phyloP scores from a whole-genome alignment of 495 filamentous ascomycete species.

The Penicillium desertorum region DNA sequence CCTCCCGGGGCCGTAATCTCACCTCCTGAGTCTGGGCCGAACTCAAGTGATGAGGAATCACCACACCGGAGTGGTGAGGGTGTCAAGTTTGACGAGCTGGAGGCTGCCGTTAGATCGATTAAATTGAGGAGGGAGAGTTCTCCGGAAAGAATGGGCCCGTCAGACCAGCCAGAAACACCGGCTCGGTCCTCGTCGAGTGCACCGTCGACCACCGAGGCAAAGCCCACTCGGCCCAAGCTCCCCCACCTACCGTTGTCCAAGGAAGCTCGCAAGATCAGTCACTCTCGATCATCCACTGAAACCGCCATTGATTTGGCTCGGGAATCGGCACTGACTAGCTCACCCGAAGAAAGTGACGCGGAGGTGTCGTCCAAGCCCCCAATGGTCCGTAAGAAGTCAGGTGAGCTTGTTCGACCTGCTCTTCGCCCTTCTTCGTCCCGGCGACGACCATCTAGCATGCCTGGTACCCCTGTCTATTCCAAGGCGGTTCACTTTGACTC shows the following conservation, averaged over 20 bases:
- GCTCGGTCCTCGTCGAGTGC: slow-evolving; percentile 33
- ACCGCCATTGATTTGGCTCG: slow-evolving; percentile 55
- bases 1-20: slow-evolving; percentile 81
- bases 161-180: slow-evolving; percentile 38
- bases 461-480: slow-evolving; percentile 90
- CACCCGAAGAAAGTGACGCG: slow-evolving; percentile 63
- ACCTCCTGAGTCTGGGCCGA: slow-evolving; percentile 76
- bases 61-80: slow-evolving; percentile 54
- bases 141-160: slow-evolving; percentile 50
- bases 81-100: slow-evolving; percentile 71
- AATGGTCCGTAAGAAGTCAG: slow-evolving; percentile 97
- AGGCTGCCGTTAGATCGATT: slow-evolving; percentile 79
- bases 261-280: slow-evolving; percentile 67
- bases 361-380: slow-evolving; percentile 63
- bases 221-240: slow-evolving; percentile 14
- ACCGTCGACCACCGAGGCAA: slow-evolving; percentile 9
- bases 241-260: slow-evolving; percentile 46
- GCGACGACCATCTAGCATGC: slow-evolving; percentile 91
- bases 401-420: slow-evolving; percentile 91
- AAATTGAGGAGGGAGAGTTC: slow-evolving; percentile 64
- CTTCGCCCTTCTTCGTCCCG: slow-evolving; percentile 68
- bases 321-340: slow-evolving; percentile 56
- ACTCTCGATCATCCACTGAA: slow-evolving; percentile 84
- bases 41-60: slow-evolving; percentile 81
- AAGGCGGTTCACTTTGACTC: slow-evolving; percentile 97